Percentiles rank a stretch among this genome's conserved stretches.
Evolutionary conservation across 2,329 filamentous ascomycete genomes (phyloP).

Genomic region (Sporothrix brasiliensis): DNA sequence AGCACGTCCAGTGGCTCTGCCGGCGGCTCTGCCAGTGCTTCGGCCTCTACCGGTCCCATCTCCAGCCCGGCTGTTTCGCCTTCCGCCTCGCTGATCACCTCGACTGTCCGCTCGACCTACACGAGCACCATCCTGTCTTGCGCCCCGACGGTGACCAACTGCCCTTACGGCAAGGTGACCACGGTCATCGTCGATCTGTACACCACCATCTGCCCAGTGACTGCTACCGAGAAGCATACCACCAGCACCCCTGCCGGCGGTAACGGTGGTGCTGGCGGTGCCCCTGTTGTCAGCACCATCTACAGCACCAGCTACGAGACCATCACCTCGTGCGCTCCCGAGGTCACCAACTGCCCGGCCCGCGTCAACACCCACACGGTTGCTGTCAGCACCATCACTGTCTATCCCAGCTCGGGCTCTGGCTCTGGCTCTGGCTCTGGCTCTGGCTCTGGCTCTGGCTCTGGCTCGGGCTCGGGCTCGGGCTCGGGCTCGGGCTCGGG

Average conservation of each 20-base stretch:
- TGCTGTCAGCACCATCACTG: constrained; percentile 28
- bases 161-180: constrained; percentile 36
- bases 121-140: constrained; percentile 37
- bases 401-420: constrained; percentile 44
- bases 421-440: too few relatives aligned
- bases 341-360: constrained; percentile 38
- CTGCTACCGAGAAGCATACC: constrained; percentile 22
- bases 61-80: constrained; percentile 25
- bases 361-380: constrained; percentile 31
- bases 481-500: too few relatives aligned
- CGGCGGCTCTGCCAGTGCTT: constrained; percentile 34
- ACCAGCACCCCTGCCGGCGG: constrained; percentile 8
- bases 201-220: constrained; percentile 37
- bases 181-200: constrained; percentile 36
- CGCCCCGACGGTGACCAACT: constrained; percentile 37
- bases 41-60: not conserved
- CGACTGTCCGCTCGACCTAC: constrained; percentile 48
- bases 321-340: constrained; percentile 36
- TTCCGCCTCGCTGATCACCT: constrained; percentile 40
- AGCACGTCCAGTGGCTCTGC: constrained; percentile 43
- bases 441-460: too few relatives aligned
- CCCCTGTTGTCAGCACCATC: constrained; percentile 43
- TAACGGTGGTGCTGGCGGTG: constrained; percentile 34
- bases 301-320: constrained; percentile 49
- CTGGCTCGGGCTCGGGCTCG: too few relatives aligned